These are phyloP conservation scores for Aspergillus fumigatus DNA, from an alignment of 2,329 filamentous ascomycete genomes.

Conservation along the genomic window DNA sequence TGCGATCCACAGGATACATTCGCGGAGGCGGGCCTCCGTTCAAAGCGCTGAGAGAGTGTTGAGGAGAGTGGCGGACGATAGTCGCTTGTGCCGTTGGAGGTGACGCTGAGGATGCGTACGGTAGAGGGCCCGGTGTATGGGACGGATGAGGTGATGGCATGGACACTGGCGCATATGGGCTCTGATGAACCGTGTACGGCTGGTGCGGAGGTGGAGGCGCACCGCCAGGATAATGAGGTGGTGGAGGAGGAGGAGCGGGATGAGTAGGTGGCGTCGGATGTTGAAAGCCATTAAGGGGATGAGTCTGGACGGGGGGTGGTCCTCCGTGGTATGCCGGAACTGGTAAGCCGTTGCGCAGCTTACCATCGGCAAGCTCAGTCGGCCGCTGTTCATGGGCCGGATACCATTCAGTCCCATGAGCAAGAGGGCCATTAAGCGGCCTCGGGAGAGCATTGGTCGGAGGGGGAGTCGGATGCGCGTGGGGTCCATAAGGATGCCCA, in stretches of 20 bases:
- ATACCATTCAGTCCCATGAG: conserved; percentile 30
- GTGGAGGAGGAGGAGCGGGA: conserved; percentile 25
- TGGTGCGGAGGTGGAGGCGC: conserved; percentile 33
- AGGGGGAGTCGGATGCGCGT: conserved; percentile 23
- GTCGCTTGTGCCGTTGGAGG: conserved; percentile 35
- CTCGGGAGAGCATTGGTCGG: conserved; percentile 23
- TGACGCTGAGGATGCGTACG: conserved; percentile 35
- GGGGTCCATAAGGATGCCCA: conserved; percentile 26
- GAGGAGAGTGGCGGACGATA: conserved; percentile 34
- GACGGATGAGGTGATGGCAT: conserved; percentile 32
- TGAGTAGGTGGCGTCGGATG: conserved; percentile 21
- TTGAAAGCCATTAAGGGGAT: conserved; percentile 49
- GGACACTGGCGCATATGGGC: conserved; percentile 34
- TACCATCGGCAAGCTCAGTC: conserved; percentile 24
- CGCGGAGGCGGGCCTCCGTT: conserved; percentile 34
- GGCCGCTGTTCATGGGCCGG: conserved; percentile 35
- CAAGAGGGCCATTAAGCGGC: conserved; percentile 25
- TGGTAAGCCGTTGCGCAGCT: conserved; percentile 33
- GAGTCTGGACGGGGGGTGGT: conserved; percentile 47
- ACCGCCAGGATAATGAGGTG: conserved; percentile 29
- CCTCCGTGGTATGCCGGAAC: conserved; percentile 27
- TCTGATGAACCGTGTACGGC: conserved; percentile 33
- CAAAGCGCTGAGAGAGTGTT: conserved; percentile 31
- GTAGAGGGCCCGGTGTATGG: conserved; percentile 26
- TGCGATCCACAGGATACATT: conserved; percentile 36